Conservation (phyloP, 1,284 basidiomycete species). For the Moesziomyces aphidis region DNA sequence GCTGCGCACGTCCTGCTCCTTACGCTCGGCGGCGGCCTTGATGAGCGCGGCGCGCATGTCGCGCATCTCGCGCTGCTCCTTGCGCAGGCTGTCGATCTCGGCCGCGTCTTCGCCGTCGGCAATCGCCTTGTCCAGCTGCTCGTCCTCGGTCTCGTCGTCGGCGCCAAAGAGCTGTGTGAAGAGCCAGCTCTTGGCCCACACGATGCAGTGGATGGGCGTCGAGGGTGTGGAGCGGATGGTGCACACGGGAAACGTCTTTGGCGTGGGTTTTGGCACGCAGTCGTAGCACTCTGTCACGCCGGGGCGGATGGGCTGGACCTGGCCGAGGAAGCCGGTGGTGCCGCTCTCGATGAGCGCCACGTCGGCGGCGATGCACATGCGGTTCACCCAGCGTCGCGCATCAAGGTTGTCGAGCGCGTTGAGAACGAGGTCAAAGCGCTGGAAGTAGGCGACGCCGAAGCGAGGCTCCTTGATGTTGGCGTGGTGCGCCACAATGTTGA, state of each 20-base stretch:
- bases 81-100: conserved; percentile 89
- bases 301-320: conserved; percentile 59
- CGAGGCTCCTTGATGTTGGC: conserved; percentile 94
- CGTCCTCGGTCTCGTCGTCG: conserved; percentile 67
- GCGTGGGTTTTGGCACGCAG: conserved; percentile 77
- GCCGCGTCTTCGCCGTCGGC: conserved; percentile 87
- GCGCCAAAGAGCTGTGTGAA: conserved; percentile 71
- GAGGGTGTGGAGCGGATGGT: conserved; percentile 97
- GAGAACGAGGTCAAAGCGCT: conserved; percentile 88
- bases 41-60: conserved; percentile 75
- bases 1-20: conserved; percentile 66
- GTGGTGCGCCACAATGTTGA: conserved; percentile 87
- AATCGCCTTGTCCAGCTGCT: conserved; percentile 85
- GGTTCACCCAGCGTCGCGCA: conserved; percentile 75
- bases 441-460: conserved; percentile 91
- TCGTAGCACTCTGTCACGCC: conserved; percentile 64
- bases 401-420: conserved; percentile 91
- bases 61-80: conserved; percentile 89
- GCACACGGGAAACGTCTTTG: conserved; percentile 96
- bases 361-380: conserved; percentile 91
- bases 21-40: conserved; percentile 30
- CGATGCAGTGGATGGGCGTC: conserved; percentile 97
- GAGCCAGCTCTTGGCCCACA: conserved; percentile 99
- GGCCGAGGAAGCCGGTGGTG: conserved; percentile 92
- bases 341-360: conserved; percentile 96